phyloP scores from a whole-genome alignment of 768 basidiomycete species.

The Amanita brunnescens region DNA sequence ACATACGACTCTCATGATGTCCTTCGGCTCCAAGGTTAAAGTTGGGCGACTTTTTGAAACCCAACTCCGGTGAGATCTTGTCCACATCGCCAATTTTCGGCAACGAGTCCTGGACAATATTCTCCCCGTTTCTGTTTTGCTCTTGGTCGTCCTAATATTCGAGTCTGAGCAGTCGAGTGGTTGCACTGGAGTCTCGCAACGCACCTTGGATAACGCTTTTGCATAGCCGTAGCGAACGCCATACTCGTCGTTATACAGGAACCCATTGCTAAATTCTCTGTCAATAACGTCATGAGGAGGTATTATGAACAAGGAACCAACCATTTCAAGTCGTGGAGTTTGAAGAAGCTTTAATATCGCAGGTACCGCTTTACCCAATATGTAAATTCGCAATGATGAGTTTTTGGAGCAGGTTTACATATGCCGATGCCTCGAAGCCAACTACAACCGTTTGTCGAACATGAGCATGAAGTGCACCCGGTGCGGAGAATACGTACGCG shows the following conservation, averaged over 20 bases:
- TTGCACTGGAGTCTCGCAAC: not conserved
- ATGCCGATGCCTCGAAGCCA: conserved; percentile 86
- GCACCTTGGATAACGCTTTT: conserved; percentile 69
- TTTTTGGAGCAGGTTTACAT: conserved; percentile 39
- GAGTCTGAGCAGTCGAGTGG: not conserved
- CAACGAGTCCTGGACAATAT: conserved; percentile 66
- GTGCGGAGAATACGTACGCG: conserved; percentile 73
- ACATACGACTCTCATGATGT: conserved; percentile 84
- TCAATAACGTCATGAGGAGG: not conserved
- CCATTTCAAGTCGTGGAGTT: conserved; percentile 89
- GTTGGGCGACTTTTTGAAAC: conserved; percentile 69
- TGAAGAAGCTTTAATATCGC: conserved; percentile 86
- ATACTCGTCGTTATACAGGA: conserved; percentile 84
- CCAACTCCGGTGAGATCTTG: conserved; percentile 61
- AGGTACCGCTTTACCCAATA: conserved; percentile 56
- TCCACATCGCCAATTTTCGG: conserved; percentile 66
- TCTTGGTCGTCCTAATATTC: conserved; percentile 57
- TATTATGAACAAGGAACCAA: conserved; percentile 23
- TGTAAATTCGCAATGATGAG: not conserved
- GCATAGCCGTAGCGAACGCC: conserved; percentile 91
- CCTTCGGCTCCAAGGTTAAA: conserved; percentile 84
- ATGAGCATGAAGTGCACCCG: conserved; percentile 2
- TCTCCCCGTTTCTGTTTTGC: conserved; percentile 74
- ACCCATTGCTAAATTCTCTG: conserved; percentile 48
- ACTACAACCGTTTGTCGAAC: conserved; percentile 37